Base-by-base conservation (phyloP, 768 basidiomycete species). In the Collybia mongolica region DNA sequence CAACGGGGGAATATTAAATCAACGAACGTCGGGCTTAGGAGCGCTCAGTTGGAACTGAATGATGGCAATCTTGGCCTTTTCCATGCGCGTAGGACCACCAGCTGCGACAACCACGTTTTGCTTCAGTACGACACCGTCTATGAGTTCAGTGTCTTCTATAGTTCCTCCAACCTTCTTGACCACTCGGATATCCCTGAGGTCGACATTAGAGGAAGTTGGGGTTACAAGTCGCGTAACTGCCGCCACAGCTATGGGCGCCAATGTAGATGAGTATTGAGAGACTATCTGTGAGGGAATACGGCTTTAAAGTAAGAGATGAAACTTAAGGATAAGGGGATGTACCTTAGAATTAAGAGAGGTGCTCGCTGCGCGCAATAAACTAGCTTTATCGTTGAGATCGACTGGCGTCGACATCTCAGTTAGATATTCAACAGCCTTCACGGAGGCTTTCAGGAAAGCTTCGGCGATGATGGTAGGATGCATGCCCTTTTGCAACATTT, bases 151-250 rank as follows among this genome's bases (percentile, higher is more conserved):
- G 67, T 99, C 97, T 68, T 99, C 97, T 54, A 99, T 99, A 1
- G 97, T 98, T 38, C 97, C 97, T 18, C 97, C 97, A 44, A 98
- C 92, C 68, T 98, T 98, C 74, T 96, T 98, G 45, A 99, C 94
- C 56, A 99, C 79, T 26, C 97, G 86, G 63, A 98, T 87, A 68
- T 99, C 97, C 52, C 93, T 82, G 19, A 99, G 84, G 69, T 99
- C 97, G 45, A 99, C 97, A 61, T 93, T 98, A 8, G 90, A 88
- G 3, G 95, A 95, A 5, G 87, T 84, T 0, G 91, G 80, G 0
- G 91, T 91, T 41, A 91, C 84, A 36, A 99, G 82, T 53, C 94
- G 90, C 18, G 88, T 92, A 37, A 99, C 97, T 23, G 96, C 94
- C 46, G 85, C 80, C n/a, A 99, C 97, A 14, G 97, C 97, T 57